Conservation (phyloP, 2,329 filamentous ascomycete genomes). For the Elsinoe ampelina region DNA sequence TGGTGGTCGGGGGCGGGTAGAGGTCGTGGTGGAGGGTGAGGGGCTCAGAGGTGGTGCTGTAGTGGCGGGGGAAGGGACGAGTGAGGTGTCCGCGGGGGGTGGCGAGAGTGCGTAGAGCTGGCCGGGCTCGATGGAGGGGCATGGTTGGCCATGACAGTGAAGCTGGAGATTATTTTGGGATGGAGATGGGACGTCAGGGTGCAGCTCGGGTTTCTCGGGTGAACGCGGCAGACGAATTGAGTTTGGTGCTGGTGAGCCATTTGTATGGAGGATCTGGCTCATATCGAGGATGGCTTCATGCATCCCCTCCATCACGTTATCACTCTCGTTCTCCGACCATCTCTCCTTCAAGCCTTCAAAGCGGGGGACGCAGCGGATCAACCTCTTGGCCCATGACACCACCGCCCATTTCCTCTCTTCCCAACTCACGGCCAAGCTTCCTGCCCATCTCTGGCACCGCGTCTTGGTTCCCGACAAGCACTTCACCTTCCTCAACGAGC, state of each 20-base stretch:
- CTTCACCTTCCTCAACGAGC: conserved; percentile 10
- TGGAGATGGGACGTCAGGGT: neutral
- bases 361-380: conserved; percentile 12
- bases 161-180: conserved; percentile 6
- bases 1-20: conserved; percentile 48
- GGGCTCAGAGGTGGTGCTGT: conserved; percentile 2
- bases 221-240: neutral
- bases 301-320: neutral
- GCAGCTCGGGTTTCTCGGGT: neutral
- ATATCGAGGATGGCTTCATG: neutral
- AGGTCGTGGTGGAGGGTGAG: conserved; percentile 54
- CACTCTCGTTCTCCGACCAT: neutral
- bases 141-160: conserved; percentile 2
- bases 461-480: neutral
- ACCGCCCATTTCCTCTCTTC: neutral
- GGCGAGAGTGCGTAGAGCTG: neutral
- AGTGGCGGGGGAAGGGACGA: neutral
- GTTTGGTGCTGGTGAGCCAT: neutral
- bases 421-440: conserved; percentile 7
- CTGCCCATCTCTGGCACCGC: conserved; percentile 9
- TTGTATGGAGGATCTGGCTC: neutral
- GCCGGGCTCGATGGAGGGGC: conserved; percentile 1
- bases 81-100: neutral
- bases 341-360: neutral
- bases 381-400: conserved; percentile 7